Evolutionary conservation across 78 protist species (phyloP), one percentile per base, ranked within the genome.

Genomic region (Dictyostelium brefeldianum): DNA sequence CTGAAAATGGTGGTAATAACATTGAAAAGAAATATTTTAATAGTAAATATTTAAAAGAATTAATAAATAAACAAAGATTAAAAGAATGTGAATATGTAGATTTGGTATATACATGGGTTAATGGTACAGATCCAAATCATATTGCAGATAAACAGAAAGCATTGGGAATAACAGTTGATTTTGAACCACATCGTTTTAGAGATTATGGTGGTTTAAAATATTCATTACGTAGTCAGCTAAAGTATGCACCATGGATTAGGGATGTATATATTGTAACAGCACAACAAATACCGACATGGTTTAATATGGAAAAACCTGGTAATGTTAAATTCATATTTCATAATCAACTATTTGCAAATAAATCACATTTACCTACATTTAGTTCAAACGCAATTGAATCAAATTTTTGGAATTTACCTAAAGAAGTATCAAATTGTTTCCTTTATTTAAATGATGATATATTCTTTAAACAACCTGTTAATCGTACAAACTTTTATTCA

Each of bases 161-260:
- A 36, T 36, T 36, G 43, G 43, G 43, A 3, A 36, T 36, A 36
- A 36, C n/a, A n/a, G n/a, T 36, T 1, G 43, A 36, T 36, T 36
- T 3, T 36, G 70, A 62, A 64, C 14, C 25, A 25, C 57, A 74
- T 15, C 74, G 92, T 20, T 53, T 48, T 59, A 85, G 83, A 59
- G 92, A 85, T 64, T 75, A 75, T 22, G 69, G 53, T 50, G 74
- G 83, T 29, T 75, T 85, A 48, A 85, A 85, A 64, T 85, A 85
- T n/a, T 75, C 83, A 2, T 27, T 85, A 27, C 74, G 92, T 43
- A 75, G 83, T 59, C n/a, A 75, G 0, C 59, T 50, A 48, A 74
- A 85, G 29, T 25, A 62, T 75, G 92, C 43, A 4, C 92, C 82
- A 25, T 85, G 81, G 81, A 53, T 75, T 6, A 73, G 57, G 36